Percentiles rank a stretch among this genome's conserved stretches.
Conservation (phyloP, 805 yeast genomes). For the Kodamaea restingae region DNA sequence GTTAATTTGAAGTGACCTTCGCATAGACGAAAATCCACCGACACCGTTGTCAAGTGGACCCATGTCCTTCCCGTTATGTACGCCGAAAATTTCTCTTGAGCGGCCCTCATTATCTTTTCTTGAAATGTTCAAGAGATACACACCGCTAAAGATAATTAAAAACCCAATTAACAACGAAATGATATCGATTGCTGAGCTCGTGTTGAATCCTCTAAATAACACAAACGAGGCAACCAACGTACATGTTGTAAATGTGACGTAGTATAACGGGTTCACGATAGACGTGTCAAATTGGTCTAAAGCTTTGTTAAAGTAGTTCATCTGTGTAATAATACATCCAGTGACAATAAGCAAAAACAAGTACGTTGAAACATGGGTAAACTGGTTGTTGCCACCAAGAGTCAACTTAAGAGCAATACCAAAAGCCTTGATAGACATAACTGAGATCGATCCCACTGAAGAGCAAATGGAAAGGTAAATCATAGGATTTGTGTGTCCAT, state of each 20-base stretch:
- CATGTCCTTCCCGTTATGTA: slow-evolving; percentile 51
- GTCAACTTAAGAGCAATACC: slow-evolving; percentile 89
- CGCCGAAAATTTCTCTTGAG: slow-evolving; percentile 52
- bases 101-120: slow-evolving; percentile 57
- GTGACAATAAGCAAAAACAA: slow-evolving; percentile 74
- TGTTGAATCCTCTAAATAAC: slow-evolving; percentile 81
- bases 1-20: slow-evolving; percentile 68
- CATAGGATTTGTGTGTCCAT: slow-evolving; percentile 81
- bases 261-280: slow-evolving; percentile 85
- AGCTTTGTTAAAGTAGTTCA: slow-evolving; percentile 93
- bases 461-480: slow-evolving; percentile 87
- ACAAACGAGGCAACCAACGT: slow-evolving; percentile 84
- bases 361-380: slow-evolving; percentile 79
- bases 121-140: slow-evolving; percentile 73
- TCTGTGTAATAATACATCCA: slow-evolving; percentile 80
- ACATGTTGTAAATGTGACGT: slow-evolving; percentile 87
- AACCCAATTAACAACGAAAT: slow-evolving; percentile 82
- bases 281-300: slow-evolving; percentile 91
- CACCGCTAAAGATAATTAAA: slow-evolving; percentile 83
- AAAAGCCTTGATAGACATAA: slow-evolving; percentile 89
- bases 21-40: slow-evolving; percentile 64
- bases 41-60: slow-evolving; percentile 80
- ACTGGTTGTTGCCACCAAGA: slow-evolving; percentile 80
- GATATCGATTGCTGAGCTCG: slow-evolving; percentile 72
- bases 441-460: slow-evolving; percentile 84